Base-by-base conservation (phyloP, 176 grass and related monocot species). In the Eleusine indica region DNA sequence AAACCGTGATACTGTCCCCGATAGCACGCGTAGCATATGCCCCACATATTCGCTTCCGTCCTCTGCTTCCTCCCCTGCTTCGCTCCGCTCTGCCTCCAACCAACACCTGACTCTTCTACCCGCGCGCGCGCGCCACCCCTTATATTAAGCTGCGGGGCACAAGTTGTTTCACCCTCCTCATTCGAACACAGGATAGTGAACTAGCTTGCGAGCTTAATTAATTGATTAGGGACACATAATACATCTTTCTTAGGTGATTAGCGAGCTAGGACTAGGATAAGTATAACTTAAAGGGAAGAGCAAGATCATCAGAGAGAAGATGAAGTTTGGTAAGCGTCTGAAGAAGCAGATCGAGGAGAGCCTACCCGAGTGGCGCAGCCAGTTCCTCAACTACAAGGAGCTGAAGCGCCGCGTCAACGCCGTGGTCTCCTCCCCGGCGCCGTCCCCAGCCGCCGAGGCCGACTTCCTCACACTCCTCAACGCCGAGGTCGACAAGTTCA, bases 251-350 rank as follows among this genome's bases (percentile, higher is more conserved):
- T 35, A 56, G 16, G 16, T 18, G 0, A 19, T 61, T 25, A 61
- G 57, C 6, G 16, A 15, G 30, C 16, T 41, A 39, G 35, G 2
- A 19, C 3, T 41, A 41, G 64, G 15, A 40, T 15, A 15, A 57
- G 53, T 6, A 5, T 57, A 5, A 9, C n/a, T 15, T 66, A 40
- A 30, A 39, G 17, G 16, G 37, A 6, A 13, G 15, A 41, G 5
- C 37, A 41, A 68, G 37, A 68, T 3, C 37, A 38, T 39, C 14
- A 4, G 13, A 21, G 17, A 57, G 2, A 76, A 47, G 48, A 97
- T 97, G 94, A 97, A 97, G 80, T 97, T 97, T 64, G 94, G 94
- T 15, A 97, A 97, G 90, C 91, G 90, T 57, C 86, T 97, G 2
- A 97, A 92, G 83, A 92, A 76, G 83, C 94, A 97, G 71, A 91